A percentile compares a stretch with the other conserved stretches of the same genome.
phyloP scores from a whole-genome alignment of 2,329 filamentous ascomycete species.

The Colletotrichum phormii region DNA sequence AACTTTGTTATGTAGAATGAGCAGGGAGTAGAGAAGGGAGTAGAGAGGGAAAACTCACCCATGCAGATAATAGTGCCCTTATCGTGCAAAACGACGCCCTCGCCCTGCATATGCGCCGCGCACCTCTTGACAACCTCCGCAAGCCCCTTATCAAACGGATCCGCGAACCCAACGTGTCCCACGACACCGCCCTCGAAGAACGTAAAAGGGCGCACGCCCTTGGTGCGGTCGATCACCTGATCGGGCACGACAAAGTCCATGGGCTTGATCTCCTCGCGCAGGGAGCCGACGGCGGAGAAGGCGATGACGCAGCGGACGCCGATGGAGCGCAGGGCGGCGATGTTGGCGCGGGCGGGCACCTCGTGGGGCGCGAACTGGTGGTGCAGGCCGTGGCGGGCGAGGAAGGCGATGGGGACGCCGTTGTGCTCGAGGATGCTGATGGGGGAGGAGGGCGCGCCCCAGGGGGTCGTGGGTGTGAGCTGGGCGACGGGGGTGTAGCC shows the following conservation, averaged over 20 bases:
- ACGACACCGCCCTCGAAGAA: constrained; percentile 96
- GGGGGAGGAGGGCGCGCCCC: constrained; percentile 81
- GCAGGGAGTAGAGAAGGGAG: constrained; percentile 1
- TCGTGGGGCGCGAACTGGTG: constrained; percentile 95
- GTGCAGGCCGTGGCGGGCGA: constrained; percentile 89
- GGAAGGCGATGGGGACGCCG: constrained; percentile 87
- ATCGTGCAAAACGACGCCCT: constrained; percentile 86
- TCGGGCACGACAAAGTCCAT: constrained; percentile 97
- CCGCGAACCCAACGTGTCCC: constrained; percentile 93
- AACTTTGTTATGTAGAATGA: not conserved
- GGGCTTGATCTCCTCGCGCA: constrained; percentile 93
- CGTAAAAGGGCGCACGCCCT: constrained; percentile 92
- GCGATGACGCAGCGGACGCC: constrained; percentile 93
- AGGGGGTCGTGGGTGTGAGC: constrained; percentile 83
- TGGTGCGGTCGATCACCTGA: constrained; percentile 97
- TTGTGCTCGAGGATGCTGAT: constrained; percentile 92
- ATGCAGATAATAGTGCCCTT: constrained; percentile 91
- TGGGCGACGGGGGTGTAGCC: constrained; percentile 87
- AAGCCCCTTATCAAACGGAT: constrained; percentile 88
- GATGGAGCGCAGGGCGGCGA: constrained; percentile 92
- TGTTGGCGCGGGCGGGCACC: constrained; percentile 94
- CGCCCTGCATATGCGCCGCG: constrained; percentile 80
- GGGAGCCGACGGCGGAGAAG: constrained; percentile 92
- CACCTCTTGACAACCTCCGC: constrained; percentile 82
- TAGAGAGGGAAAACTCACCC: constrained; percentile 66